Percentiles rank a stretch among this genome's conserved stretches.
phyloP scores from a whole-genome alignment of 2,329 filamentous ascomycete species.

The Penicillium sumatraense region DNA sequence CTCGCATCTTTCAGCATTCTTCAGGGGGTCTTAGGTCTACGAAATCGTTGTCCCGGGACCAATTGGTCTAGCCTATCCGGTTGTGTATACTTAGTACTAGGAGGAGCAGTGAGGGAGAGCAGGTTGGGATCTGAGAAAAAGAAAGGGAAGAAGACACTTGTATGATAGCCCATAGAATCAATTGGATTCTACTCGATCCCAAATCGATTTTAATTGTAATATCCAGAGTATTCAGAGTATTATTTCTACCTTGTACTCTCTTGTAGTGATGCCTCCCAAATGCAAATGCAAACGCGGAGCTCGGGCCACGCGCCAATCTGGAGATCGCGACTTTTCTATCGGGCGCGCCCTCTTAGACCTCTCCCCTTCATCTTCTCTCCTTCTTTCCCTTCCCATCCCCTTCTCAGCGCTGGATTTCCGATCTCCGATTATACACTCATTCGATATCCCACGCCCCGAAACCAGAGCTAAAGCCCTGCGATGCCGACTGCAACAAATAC shows the following conservation, averaged over 20 bases:
- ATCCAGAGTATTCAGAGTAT: no score
- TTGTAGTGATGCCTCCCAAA: no score
- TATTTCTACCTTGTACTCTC: no score
- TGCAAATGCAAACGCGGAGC: constrained; percentile 36
- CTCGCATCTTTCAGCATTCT: constrained; percentile 17
- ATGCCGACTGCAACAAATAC: constrained; percentile 31
- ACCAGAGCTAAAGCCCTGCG: constrained; percentile 25
- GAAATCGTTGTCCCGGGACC: background rate
- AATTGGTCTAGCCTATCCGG: constrained; percentile 8
- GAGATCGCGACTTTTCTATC: constrained; percentile 44
- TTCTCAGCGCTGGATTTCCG: background rate
- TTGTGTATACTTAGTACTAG: constrained; percentile 21
- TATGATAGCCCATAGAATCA: constrained; percentile 16
- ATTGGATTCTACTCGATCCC: no score
- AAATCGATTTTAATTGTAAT: no score
- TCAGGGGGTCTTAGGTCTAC: constrained; percentile 6
- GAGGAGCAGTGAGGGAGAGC: background rate
- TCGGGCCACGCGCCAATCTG: constrained; percentile 40
- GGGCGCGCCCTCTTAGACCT: constrained; percentile 26
- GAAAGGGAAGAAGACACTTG: constrained; percentile 11
- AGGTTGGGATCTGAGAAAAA: constrained; percentile 9
- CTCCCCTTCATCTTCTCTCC: constrained; percentile 14
- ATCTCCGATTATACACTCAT: background rate
- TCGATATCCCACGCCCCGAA: background rate
- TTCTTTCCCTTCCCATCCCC: constrained; percentile 12